Base-by-base conservation (phyloP, 495 filamentous ascomycete species). In the Annulohypoxylon moriforme region DNA sequence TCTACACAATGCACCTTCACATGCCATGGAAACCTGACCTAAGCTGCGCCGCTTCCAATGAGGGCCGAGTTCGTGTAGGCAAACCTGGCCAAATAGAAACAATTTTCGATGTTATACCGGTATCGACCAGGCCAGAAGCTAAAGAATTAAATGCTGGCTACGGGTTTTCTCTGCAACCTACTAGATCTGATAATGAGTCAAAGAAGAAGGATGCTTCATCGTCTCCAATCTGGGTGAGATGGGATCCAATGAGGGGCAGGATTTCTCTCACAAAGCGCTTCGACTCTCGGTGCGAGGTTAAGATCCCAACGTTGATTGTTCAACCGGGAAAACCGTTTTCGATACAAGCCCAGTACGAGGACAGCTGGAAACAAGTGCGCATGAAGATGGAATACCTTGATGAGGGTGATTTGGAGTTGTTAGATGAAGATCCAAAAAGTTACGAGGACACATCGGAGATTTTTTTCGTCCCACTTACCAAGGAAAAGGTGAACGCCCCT, bases 1-100 rank as follows among this genome's bases (percentile, higher is more conserved):
- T n/a, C 14, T 72, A 52, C 22, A 44, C 58, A 1, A 72, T 72
- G 69, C 69, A 72, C 4, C 63, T 72, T 4, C 58, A 72, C 10
- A 0, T 72, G 6, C 16, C 49, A 4, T 27, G 44, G 9, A n/a
- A 33, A n/a, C 27, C 24, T 47, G 11, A 0, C 24, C 25, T 22
- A 6, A 3, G 33, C 11, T 14, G 55, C 1, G 4, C 3, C 13
- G 31, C 5, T 0, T 29, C 14, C 11, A 49, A 36, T 2, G 63
- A 67, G 10, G 69, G 50, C 9, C 22, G 44, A 34, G 69, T 72
- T 14, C 63, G 69, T 9, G 63, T 72, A 47, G 69, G 69, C 3
- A 67, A 55, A 20, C 69, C 69, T 11, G 69, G 69, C 6, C 9
- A 8, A 14, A 40, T 72, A n/a, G 69, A 67, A 0, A 67, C 63